phyloP scores from a whole-genome alignment of 2,329 filamentous ascomycete species.

The Botrytis porri region DNA sequence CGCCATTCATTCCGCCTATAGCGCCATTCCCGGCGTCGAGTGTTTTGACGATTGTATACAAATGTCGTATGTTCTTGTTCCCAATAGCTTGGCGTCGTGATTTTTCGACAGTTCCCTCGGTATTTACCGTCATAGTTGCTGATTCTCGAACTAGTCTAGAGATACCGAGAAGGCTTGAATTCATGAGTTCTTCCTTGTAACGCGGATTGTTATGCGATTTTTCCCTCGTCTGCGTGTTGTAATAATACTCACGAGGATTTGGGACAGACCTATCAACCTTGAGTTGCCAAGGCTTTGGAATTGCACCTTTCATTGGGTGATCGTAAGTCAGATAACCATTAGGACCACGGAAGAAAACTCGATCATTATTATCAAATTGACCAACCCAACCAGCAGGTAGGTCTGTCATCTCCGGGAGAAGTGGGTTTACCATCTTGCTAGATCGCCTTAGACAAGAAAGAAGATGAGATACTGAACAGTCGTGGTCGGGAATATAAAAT shows the following conservation, averaged over 20 bases:
- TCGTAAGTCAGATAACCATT: not conserved
- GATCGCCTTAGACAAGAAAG: not conserved
- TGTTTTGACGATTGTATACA: slow-evolving; percentile 30
- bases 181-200: slow-evolving; percentile 3
- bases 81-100: slow-evolving; percentile 14
- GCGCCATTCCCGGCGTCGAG: slow-evolving; percentile 30
- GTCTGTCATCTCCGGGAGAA: slow-evolving; percentile 7
- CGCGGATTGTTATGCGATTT: slow-evolving; percentile 21
- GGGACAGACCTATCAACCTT: slow-evolving; percentile 3
- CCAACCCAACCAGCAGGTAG: slow-evolving; percentile 5
- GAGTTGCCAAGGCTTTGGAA: slow-evolving; percentile 23
- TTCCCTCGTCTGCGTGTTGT: slow-evolving; percentile 9
- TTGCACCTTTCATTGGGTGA: slow-evolving; percentile 17
- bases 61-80: slow-evolving; percentile 21
- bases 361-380: slow-evolving; percentile 4
- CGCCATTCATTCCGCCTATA: slow-evolving; percentile 35
- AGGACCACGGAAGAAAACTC: slow-evolving; percentile 14
- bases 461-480: not conserved
- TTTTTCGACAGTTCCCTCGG: not conserved
- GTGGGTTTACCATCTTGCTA: slow-evolving; percentile 9
- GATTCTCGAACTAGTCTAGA: slow-evolving; percentile 19
- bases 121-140: slow-evolving; percentile 17
- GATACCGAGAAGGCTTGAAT: slow-evolving; percentile 6
- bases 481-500: not conserved
- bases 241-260: slow-evolving; percentile 13